Evolutionary conservation across 2,329 filamentous ascomycete genomes (phyloP).

Genomic region (Verticillium nubilum): DNA sequence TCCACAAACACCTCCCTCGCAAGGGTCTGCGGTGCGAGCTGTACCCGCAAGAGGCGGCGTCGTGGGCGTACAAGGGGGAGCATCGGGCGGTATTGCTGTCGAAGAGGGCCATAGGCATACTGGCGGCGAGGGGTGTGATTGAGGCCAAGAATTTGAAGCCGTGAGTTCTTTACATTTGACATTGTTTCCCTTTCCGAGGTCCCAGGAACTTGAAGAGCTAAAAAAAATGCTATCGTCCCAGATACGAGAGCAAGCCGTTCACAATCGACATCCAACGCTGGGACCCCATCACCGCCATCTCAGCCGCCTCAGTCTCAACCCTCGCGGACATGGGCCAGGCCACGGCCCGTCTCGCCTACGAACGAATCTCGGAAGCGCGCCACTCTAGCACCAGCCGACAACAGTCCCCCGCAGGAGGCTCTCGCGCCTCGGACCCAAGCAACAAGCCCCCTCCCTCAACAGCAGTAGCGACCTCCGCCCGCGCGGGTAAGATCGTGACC

Average conservation of each 20-base stretch:
- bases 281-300: slow-evolving; percentile 12
- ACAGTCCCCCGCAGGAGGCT: neutral
- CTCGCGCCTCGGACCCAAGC: neutral
- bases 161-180: neutral
- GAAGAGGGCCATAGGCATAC: neutral
- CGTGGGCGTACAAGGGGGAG: neutral
- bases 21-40: slow-evolving; percentile 8
- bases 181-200: neutral
- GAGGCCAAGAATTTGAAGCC: slow-evolving; percentile 5
- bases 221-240: neutral
- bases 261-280: slow-evolving; percentile 10
- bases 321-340: slow-evolving; percentile 8
- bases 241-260: slow-evolving; percentile 4
- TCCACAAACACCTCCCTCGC: slow-evolving; percentile 7
- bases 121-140: neutral
- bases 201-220: neutral
- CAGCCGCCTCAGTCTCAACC: slow-evolving; percentile 9
- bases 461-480: neutral
- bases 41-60: slow-evolving; percentile 7
- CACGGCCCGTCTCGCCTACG: slow-evolving; percentile 7
- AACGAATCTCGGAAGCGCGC: neutral
- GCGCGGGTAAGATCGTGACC: neutral
- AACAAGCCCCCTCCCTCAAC: neutral
- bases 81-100: neutral
- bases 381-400: neutral